phyloP scores from a whole-genome alignment of 176 grass and related monocot genomes.

The Eremochloa ophiuroides region DNA sequence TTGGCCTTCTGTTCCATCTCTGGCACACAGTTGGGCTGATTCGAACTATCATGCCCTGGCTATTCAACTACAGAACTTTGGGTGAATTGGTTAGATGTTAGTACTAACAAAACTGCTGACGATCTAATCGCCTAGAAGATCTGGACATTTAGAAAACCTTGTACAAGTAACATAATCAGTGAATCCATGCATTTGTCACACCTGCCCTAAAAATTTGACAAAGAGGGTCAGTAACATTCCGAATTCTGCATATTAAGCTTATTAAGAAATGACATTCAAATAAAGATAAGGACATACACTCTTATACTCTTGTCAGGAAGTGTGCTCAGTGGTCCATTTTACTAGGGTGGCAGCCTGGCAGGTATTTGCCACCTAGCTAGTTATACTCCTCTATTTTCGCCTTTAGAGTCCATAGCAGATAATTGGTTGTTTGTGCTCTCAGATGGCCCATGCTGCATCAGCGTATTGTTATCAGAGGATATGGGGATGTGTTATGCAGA shows the following conservation, averaged over 20 bases:
- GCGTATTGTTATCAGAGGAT: neutral
- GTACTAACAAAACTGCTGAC: neutral
- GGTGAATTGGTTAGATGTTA: neutral
- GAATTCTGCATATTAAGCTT: neutral
- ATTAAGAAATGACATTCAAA: neutral
- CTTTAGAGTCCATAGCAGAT: neutral
- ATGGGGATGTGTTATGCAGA: neutral
- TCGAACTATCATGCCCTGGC: neutral
- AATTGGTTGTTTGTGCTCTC: neutral
- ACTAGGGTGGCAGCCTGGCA: neutral
- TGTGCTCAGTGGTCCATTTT: neutral
- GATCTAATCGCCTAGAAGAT: neutral
- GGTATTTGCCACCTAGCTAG: neutral
- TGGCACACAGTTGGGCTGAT: neutral
- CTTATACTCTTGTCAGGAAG: neutral
- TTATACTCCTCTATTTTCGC: neutral
- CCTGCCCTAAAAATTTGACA: neutral
- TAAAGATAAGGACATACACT: neutral
- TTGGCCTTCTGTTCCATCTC: too few species aligned
- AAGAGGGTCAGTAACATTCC: neutral
- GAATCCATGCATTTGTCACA: neutral
- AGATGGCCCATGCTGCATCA: neutral
- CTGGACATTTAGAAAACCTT: neutral
- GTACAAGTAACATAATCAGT: neutral
- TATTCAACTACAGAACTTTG: neutral